Evolutionary conservation across 2,329 filamentous ascomycete species (phyloP).

Genomic region (Rosellinia necatrix): DNA sequence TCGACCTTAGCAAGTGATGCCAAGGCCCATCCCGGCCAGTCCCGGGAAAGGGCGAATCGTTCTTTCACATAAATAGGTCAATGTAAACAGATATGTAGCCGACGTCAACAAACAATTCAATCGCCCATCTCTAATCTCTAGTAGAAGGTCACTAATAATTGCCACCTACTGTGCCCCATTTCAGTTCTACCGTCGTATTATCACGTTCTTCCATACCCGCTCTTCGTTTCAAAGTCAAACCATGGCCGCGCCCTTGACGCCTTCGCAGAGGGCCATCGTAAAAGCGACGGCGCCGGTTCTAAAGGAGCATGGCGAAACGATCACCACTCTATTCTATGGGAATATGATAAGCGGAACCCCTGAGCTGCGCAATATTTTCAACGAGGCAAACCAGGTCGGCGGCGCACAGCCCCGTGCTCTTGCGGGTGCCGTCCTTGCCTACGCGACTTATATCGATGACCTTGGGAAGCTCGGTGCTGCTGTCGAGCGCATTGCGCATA

Average conservation of each 20-base stretch:
- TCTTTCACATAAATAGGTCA: conserved; percentile 6
- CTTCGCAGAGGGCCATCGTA: conserved; percentile 70
- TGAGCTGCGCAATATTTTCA: conserved; percentile 71
- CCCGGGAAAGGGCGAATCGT: not conserved
- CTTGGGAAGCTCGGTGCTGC: conserved; percentile 60
- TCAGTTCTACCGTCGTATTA: not conserved
- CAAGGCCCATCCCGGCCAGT: conserved; percentile 8
- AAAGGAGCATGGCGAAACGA: conserved; percentile 67
- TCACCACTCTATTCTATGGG: conserved; percentile 75
- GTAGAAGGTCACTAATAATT: too few relatives aligned
- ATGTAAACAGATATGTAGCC: not conserved
- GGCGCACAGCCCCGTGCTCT: conserved; percentile 73
- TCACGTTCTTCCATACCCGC: not conserved
- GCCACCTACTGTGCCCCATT: not conserved
- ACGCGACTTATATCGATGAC: conserved; percentile 74
- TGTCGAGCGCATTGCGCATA: conserved; percentile 74
- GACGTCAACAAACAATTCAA: too few relatives aligned
- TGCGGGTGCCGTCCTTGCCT: conserved; percentile 70
- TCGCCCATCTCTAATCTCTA: too few relatives aligned
- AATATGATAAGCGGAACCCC: conserved; percentile 69
- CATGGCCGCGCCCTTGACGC: conserved; percentile 57
- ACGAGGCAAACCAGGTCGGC: conserved; percentile 68
- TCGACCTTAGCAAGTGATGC: not conserved
- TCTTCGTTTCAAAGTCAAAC: conserved; percentile 12
- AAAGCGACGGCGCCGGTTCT: conserved; percentile 78